phyloP scores from a whole-genome alignment of 208 protist species.

The Acanthamoeba triangularis region DNA sequence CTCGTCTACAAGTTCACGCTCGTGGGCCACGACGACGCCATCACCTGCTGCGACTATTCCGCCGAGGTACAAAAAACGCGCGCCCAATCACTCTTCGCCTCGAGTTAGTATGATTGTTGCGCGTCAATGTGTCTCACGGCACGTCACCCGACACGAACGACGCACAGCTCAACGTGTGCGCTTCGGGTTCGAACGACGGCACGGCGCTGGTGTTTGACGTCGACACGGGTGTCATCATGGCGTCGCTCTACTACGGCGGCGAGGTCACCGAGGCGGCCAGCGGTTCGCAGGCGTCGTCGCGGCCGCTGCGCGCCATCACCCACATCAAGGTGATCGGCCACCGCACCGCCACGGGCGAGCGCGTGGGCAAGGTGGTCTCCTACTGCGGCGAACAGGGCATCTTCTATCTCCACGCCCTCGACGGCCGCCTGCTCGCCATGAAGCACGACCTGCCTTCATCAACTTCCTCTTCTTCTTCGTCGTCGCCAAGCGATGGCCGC shows the following conservation, averaged over 20 bases:
- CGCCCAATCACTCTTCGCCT: no score
- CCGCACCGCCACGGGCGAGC: conserved; percentile 18
- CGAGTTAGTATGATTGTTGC: no score
- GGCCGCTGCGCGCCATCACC: conserved; percentile 26
- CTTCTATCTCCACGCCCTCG: conserved; percentile 65
- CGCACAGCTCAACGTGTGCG: conserved; percentile 23
- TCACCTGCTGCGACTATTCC: conserved; percentile 69
- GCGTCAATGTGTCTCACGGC: background rate
- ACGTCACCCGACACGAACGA: background rate
- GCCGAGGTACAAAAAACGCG: background rate
- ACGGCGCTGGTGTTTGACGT: conserved; percentile 52
- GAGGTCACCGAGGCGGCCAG: background rate
- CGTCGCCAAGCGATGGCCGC: background rate
- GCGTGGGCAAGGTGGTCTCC: conserved; percentile 64
- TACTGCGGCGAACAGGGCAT: conserved; percentile 51
- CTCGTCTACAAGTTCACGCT: conserved; percentile 73
- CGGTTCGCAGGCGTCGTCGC: background rate
- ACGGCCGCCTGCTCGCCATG: conserved; percentile 18
- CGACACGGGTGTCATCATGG: conserved; percentile 24
- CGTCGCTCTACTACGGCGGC: conserved; percentile 42
- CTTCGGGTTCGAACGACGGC: conserved; percentile 47
- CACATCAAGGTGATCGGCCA: conserved; percentile 65
- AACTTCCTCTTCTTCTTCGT: background rate
- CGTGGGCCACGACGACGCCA: conserved; percentile 50
- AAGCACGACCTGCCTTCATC: background rate